Base-by-base conservation (phyloP, 2,329 filamentous ascomycete genomes). In the Penicillium sp. region DNA sequence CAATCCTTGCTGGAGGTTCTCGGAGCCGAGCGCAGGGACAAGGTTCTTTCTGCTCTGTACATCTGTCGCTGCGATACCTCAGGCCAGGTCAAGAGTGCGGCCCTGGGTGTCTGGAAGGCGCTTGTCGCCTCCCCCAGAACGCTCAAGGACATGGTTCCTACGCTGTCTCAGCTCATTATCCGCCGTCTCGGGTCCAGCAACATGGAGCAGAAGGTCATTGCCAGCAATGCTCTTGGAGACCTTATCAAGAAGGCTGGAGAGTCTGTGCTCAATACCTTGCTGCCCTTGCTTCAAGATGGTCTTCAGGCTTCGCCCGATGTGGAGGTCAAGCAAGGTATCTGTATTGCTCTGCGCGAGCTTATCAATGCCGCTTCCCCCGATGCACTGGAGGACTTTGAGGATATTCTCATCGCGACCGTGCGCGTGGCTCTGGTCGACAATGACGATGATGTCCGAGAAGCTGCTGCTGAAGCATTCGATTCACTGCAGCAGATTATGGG, bases 151-250 rank as follows among this genome's bases (percentile, higher is more conserved):
- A 85, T 99, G 69, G 89, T 97, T 47, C 93, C 94, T 45, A 97
- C 92, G 1, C 87, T 99, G 60, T 96, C 92, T 6, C 93, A 97
- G 73, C 86, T 99, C 62, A 89, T 99, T 67, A 97, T 99, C 73
- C 87, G 91, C 59, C 90, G 94, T 49, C 84, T 99, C 66, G 94
- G 92, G 61, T 97, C 93, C 74, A 89, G 93, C 46, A 97, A 97
- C 71, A 93, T 96, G 88, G 94, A 99, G 75, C 94, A 99, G 76
- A 97, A 97, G 81, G 89, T 96, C 67, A 99, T 99, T 81, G 94
- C 95, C 65, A 93, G 93, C 74, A 97, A 97, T 74, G 92, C 94
- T 49, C 83, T 99, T 56, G 94, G 94, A 71, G 94, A 99, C 74
- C 86, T 99, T 65, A 97, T 99, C 70, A 89, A 94, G 69, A 97